Conservation (phyloP, 2,329 filamentous ascomycete genomes). For the Neonectria sp. region DNA sequence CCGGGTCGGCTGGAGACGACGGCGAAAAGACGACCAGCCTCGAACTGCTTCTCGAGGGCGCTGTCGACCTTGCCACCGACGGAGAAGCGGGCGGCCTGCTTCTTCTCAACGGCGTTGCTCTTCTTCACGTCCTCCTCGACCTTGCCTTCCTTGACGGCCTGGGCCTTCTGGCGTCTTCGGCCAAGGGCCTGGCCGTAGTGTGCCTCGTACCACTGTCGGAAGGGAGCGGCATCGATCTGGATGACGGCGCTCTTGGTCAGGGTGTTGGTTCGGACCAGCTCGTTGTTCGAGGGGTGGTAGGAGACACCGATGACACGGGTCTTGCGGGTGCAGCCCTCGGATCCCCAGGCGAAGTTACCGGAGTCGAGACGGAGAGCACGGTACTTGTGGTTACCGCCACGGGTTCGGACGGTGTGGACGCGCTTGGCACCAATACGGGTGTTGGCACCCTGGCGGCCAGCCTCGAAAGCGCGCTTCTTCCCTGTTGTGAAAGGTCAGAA, state of each 20-base stretch:
- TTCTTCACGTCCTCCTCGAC: conserved; percentile 85
- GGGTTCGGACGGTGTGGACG: conserved; percentile 96
- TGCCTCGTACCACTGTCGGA: conserved; percentile 99
- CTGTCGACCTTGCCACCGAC: conserved; percentile 92
- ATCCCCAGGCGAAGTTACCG: conserved; percentile 99
- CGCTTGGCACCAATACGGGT: conserved; percentile 99
- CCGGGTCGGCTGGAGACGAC: conserved; percentile 94
- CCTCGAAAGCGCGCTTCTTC: conserved; percentile 99
- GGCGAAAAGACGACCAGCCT: conserved; percentile 97
- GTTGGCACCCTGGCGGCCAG: conserved; percentile 98
- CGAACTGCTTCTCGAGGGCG: conserved; percentile 97
- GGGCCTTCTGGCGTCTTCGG: conserved; percentile 91
- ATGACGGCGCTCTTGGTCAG: conserved; percentile 99
- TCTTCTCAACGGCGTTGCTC: conserved; percentile 95
- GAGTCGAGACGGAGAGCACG: conserved; percentile 98
- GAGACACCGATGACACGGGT: conserved; percentile 98
- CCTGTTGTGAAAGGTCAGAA: conserved; percentile 82
- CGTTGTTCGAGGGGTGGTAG: conserved; percentile 99
- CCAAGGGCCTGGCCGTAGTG: conserved; percentile 96
- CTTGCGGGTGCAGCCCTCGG: conserved; percentile 98
- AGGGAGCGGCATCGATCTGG: conserved; percentile 98
- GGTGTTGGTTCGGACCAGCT: conserved; percentile 99
- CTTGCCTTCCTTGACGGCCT: conserved; percentile 71
- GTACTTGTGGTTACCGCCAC: conserved; percentile 99
- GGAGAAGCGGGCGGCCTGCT: conserved; percentile 91